These are phyloP conservation scores for Penicillium psychrosexuale DNA, from an alignment of 2,329 filamentous ascomycete species.

Conservation along the genomic window DNA sequence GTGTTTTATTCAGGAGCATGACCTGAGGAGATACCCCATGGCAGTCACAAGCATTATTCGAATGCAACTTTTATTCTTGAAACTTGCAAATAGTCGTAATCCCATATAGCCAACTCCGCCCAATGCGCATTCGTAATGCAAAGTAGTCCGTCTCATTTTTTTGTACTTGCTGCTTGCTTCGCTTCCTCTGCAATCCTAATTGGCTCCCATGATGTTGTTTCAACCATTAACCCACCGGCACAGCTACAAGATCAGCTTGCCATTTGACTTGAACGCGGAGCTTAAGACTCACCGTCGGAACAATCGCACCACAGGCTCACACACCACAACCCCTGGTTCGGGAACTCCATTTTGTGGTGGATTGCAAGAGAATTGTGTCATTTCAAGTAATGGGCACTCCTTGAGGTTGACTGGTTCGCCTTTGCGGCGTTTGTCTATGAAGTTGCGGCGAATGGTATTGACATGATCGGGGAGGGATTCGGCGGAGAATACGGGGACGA, in stretches of 20 bases:
- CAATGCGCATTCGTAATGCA: slow-evolving; percentile 13
- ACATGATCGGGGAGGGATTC: slow-evolving; percentile 51
- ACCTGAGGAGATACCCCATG: slow-evolving; percentile 36
- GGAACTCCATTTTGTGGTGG: slow-evolving; percentile 45
- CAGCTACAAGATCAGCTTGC: slow-evolving; percentile 34
- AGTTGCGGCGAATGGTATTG: slow-evolving; percentile 45
- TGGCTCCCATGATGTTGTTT: slow-evolving; percentile 61
- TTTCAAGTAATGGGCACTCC: slow-evolving; percentile 56
- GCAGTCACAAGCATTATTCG: slow-evolving; percentile 14
- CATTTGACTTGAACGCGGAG: not conserved
- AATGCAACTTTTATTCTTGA: slow-evolving; percentile 12
- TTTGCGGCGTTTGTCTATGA: slow-evolving; percentile 53
- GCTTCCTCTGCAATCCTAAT: slow-evolving; percentile 33
- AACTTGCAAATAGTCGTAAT: slow-evolving; percentile 6
- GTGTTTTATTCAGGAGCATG: slow-evolving; percentile 16
- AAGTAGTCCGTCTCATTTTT: slow-evolving; percentile 14
- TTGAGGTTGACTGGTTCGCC: slow-evolving; percentile 49
- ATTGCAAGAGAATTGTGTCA: slow-evolving; percentile 63
- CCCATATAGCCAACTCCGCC: slow-evolving; percentile 14
- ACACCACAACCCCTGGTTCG: slow-evolving; percentile 47
- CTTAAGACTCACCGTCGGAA: slow-evolving; percentile 53
- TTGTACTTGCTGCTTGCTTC: slow-evolving; percentile 26
- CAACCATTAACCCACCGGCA: slow-evolving; percentile 55
- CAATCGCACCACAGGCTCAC: slow-evolving; percentile 56
- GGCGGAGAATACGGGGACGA: slow-evolving; percentile 53